Conservation (phyloP, 2,329 filamentous ascomycete genomes). For the Bipolaris oryzae region DNA sequence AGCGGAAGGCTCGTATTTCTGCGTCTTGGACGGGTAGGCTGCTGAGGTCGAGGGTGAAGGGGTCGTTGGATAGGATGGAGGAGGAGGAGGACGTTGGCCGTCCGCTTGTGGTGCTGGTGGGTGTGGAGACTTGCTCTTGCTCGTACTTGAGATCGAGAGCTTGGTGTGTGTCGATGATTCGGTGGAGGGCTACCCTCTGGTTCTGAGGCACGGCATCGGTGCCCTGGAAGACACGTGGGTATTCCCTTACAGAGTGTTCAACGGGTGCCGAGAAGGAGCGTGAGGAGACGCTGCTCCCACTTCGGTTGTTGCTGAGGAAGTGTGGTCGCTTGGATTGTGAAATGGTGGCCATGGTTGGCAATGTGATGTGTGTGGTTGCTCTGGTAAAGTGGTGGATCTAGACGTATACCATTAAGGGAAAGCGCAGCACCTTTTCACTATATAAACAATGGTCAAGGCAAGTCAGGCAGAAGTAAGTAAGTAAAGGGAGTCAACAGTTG, state of each 20-base stretch:
- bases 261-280: conserved; percentile 1
- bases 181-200: conserved; percentile 20
- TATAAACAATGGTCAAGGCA: not conserved
- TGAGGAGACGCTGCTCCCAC: conserved; percentile 9
- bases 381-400: not conserved
- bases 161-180: conserved; percentile 25
- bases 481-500: not conserved
- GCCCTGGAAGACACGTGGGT: conserved; percentile 19
- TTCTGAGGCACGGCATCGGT: conserved; percentile 26
- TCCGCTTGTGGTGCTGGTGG: conserved; percentile 8
- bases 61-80: conserved; percentile 17
- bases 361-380: too few relatives aligned
- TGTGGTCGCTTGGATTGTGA: conserved; percentile 14
- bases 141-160: conserved; percentile 20
- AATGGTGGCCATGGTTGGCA: conserved; percentile 14
- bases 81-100: conserved; percentile 10
- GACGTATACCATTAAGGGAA: not conserved
- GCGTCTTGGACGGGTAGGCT: conserved; percentile 21
- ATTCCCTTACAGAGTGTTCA: not conserved
- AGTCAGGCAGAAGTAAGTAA: not conserved
- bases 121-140: conserved; percentile 2
- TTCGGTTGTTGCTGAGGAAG: conserved; percentile 17
- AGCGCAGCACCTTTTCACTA: not conserved
- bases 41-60: conserved; percentile 21
- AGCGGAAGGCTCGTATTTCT: conserved; percentile 31